Conservation (phyloP, 805 yeast species). For the Lachancea cidri region DNA sequence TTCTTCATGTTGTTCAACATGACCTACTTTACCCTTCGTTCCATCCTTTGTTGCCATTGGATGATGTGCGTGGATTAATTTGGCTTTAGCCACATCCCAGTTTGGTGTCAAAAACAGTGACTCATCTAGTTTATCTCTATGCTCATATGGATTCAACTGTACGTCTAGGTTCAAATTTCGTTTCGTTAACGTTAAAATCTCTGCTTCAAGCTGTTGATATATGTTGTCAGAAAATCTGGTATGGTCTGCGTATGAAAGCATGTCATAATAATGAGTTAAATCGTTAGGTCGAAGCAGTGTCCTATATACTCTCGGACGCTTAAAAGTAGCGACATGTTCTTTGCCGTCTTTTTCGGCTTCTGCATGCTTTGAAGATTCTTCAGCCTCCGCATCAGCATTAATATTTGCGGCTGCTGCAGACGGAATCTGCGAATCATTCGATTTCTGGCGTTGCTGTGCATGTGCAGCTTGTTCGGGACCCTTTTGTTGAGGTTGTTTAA, state of each 20-base stretch:
- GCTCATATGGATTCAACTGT: conserved; percentile 60
- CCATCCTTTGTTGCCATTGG: conserved; percentile 34
- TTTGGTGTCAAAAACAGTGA: conserved; percentile 41
- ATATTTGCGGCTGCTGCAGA: not conserved
- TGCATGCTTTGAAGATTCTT: not conserved
- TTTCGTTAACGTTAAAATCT: conserved; percentile 69
- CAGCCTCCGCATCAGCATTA: not conserved
- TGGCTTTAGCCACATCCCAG: conserved; percentile 32
- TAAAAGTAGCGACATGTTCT: conserved; percentile 17
- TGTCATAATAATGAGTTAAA: conserved; percentile 74
- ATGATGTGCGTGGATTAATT: conserved; percentile 36
- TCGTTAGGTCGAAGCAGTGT: conserved; percentile 78
- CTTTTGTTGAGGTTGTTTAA: conserved; percentile 10
- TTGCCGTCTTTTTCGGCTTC: conserved; percentile 2
- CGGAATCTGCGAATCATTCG: not conserved
- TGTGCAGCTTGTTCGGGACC: not conserved
- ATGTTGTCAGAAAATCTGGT: conserved; percentile 72
- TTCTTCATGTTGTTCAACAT: conserved; percentile 58
- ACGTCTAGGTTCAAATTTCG: conserved; percentile 73
- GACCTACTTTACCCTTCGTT: conserved; percentile 39
- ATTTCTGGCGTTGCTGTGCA: not conserved
- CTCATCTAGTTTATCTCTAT: conserved; percentile 34
- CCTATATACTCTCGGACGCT: conserved; percentile 67
- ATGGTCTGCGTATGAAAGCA: conserved; percentile 79
- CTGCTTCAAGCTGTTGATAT: conserved; percentile 82